phyloP scores from a whole-genome alignment of 169 alveolate species.

The Plasmodium fragile region DNA sequence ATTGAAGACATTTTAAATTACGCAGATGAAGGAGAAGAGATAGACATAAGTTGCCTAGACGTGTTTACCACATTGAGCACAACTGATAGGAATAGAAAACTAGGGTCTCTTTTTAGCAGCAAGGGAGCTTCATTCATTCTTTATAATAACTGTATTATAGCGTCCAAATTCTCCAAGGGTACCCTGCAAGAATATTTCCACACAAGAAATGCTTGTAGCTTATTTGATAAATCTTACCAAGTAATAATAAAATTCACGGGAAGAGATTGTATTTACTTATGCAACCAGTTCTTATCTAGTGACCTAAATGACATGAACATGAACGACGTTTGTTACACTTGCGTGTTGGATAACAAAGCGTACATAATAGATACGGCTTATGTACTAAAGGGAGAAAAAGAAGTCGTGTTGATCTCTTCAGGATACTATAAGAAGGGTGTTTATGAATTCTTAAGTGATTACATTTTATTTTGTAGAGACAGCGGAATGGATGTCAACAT shows the following conservation, averaged over 20 bases:
- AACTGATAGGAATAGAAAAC: slow-evolving; percentile 53
- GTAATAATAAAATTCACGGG: slow-evolving; percentile 77
- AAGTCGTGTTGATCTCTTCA: slow-evolving; percentile 73
- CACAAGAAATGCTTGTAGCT: slow-evolving; percentile 75
- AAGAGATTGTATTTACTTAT: slow-evolving; percentile 66
- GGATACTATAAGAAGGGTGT: slow-evolving; percentile 81
- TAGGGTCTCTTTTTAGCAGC: slow-evolving; percentile 32
- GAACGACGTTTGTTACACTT: slow-evolving; percentile 74
- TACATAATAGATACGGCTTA: slow-evolving; percentile 80
- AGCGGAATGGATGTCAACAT: slow-evolving; percentile 79
- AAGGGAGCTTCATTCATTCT: slow-evolving; percentile 46
- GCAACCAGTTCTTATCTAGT: slow-evolving; percentile 80
- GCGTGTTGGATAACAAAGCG: slow-evolving; percentile 80
- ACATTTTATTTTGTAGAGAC: slow-evolving; percentile 78
- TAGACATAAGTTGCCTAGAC: slow-evolving; percentile 60
- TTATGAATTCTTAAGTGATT: slow-evolving; percentile 81
- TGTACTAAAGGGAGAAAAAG: slow-evolving; percentile 77
- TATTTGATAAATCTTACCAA: slow-evolving; percentile 79
- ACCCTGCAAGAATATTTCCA: slow-evolving; percentile 73
- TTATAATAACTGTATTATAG: slow-evolving; percentile 67
- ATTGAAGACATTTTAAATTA: slow-evolving; percentile 65
- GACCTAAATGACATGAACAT: slow-evolving; percentile 72
- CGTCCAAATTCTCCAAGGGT: slow-evolving; percentile 45
- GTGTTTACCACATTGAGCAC: slow-evolving; percentile 36
- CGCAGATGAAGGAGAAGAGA: slow-evolving; percentile 52